Evolutionary conservation across 495 filamentous ascomycete species (phyloP), one percentile per base, ranked within the genome.

Genomic region (Bryoglossum gracile): DNA sequence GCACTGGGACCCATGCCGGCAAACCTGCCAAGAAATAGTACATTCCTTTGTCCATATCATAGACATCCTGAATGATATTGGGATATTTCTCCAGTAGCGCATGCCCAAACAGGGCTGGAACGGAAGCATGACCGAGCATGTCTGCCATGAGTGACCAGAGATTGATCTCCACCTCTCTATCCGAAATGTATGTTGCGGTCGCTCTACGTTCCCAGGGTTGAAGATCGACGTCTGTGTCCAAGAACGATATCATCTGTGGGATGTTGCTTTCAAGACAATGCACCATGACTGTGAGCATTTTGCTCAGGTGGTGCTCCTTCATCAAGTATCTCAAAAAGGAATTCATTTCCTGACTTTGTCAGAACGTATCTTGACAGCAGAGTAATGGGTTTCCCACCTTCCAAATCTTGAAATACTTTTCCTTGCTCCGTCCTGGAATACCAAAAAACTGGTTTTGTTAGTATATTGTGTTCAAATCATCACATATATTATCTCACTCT

Each of bases 151-250:
- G 70, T 10, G 68, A 60, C 50, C 76, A 71, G 3, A 83, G 61
- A 36, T 69, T 68, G 10, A 69, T 67, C 50, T 81, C 74, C 21
- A 73, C 75, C 18, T 66, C 57, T 16, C 50, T 50, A 16, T 28
- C 18, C 49, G 54, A 32, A 59, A 60, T 46, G 64, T 62, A 26
- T 43, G 59, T 57, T 1, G 72, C 65, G 3, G 64, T 54, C 17
- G 66, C 69, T 17, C 53, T 59, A 4, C 77, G 73, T 58, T 86
- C 82, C 81, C 82, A 84, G 0, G 61, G 63, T 46, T 66, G 66
- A 51, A 82, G 75, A 52, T 86, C 81, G 21, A 84, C 75, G 4
- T 72, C 57, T 37, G 77, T 79, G n/a, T 66, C 62, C 28, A 64
- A 70, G 51, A 81, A 82, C 4, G 73, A 76, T 21, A 84, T 75